phyloP scores from a whole-genome alignment of 768 basidiomycete genomes.

The Exidia glandulosa region DNA sequence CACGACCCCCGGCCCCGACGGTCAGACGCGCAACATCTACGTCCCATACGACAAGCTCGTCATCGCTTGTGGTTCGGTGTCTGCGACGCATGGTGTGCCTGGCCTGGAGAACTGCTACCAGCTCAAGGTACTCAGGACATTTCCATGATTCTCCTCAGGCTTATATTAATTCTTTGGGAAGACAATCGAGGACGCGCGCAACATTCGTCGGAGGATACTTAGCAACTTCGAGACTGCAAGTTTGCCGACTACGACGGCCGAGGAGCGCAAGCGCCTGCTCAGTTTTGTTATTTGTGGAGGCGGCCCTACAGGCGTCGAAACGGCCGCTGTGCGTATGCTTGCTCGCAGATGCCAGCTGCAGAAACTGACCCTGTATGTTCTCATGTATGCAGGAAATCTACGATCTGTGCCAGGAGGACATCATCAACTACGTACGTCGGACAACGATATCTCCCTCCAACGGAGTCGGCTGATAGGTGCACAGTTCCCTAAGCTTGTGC shows the following conservation, averaged over 20 bases:
- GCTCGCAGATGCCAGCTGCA: too few species aligned
- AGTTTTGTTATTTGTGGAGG: slow-evolving; percentile 95
- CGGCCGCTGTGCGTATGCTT: slow-evolving; percentile 57
- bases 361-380: too few species aligned
- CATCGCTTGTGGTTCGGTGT: slow-evolving; percentile 83
- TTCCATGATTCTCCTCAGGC: too few species aligned
- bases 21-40: slow-evolving; percentile 54
- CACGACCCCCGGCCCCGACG: slow-evolving; percentile 46
- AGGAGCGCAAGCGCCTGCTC: slow-evolving; percentile 75
- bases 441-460: too few species aligned
- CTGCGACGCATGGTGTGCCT: slow-evolving; percentile 85
- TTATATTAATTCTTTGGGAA: too few species aligned
- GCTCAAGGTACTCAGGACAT: too few species aligned
- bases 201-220: slow-evolving; percentile 79
- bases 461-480: too few species aligned
- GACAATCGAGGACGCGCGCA: slow-evolving; percentile 83
- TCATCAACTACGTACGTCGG: slow-evolving; percentile 80
- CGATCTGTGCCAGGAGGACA: slow-evolving; percentile 95
- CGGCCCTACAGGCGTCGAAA: slow-evolving; percentile 74
- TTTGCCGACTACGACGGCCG: slow-evolving; percentile 75
- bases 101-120: slow-evolving; percentile 93
- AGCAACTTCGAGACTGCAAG: slow-evolving; percentile 91
- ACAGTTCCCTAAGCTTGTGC: slow-evolving; percentile 79
- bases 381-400: slow-evolving; percentile 58
- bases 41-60: slow-evolving; percentile 94